Base-by-base conservation (phyloP, 164 flowering plant species). In the Tinospora cordifolia region DNA sequence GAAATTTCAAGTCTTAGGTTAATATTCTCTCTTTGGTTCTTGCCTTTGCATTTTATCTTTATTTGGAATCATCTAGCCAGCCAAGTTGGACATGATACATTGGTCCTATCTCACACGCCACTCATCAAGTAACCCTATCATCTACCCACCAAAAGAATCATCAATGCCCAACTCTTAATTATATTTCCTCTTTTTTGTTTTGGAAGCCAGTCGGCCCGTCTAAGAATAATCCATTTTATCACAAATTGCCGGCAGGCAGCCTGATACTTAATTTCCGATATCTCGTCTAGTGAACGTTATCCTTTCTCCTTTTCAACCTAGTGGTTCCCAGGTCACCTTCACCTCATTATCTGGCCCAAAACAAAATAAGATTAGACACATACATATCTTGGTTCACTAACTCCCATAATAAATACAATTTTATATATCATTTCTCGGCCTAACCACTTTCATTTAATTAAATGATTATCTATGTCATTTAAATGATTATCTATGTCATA, bases 91-190 rank as follows among this genome's bases (percentile, higher is more conserved):
- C 14, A 9, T 12, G 47, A 3, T 2, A 51, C 59, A 5, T 49
- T 64, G 49, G 36, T 54, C 69, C 21, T 71, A 63, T 71, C 67
- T 44, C 60, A 39, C n/a, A n/a, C n/a, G n/a, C 58, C 72, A 71
- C 67, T 63, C 51, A 19, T 46, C 24, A 15, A 24, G 27, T 6
- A 25, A 14, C 9, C 34, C 71, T n/a, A 69, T 69, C 21, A 38
- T 59, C 40, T n/a, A n/a, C n/a, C n/a, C n/a, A n/a, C n/a, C n/a
- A n/a, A n/a, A n/a, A n/a, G n/a, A n/a, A n/a, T n/a, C n/a, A n/a
- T n/a, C n/a, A n/a, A n/a, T n/a, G n/a, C n/a, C n/a, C n/a, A n/a
- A n/a, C n/a, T n/a, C n/a, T n/a, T n/a, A n/a, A n/a, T n/a, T n/a
- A n/a, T n/a, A n/a, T 57, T 39, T 66, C 40, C 54, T 58, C 19